A percentile compares a stretch with the other conserved stretches of the same genome.
Evolutionary conservation across 768 basidiomycete species (phyloP).

Genomic region (Termitomyces sp.): DNA sequence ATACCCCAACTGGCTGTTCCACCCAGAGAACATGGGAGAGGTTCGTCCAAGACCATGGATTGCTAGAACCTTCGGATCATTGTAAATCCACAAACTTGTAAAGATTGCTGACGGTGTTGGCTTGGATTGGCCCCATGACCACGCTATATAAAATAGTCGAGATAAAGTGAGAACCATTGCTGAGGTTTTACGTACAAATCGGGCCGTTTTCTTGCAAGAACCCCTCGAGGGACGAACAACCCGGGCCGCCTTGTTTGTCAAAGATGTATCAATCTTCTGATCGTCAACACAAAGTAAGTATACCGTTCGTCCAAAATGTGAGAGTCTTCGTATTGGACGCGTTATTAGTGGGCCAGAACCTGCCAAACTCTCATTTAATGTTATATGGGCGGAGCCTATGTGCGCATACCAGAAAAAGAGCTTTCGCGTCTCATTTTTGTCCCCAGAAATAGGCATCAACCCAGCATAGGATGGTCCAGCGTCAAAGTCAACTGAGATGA

Average conservation of each 20-base stretch:
- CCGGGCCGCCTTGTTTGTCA: constrained; percentile 53
- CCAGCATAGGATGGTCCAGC: constrained; percentile 68
- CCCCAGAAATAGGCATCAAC: constrained; percentile 55
- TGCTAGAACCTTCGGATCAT: constrained; percentile 25
- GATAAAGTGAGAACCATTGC: constrained; percentile 1
- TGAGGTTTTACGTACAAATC: constrained; percentile 32
- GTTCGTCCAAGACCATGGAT: constrained; percentile 67
- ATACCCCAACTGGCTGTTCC: constrained; percentile 66
- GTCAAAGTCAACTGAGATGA: constrained; percentile 48
- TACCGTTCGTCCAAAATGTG: constrained; percentile 55
- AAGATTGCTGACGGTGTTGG: constrained; percentile 20
- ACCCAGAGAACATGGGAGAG: constrained; percentile 62
- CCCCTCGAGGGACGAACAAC: constrained; percentile 64
- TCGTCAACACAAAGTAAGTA: background rate
- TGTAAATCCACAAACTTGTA: background rate
- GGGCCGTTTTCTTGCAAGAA: constrained; percentile 64
- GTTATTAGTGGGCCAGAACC: constrained; percentile 70
- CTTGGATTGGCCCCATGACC: constrained; percentile 45
- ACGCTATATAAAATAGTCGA: constrained; percentile 19
- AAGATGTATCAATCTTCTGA: constrained; percentile 14
- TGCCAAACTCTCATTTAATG: constrained; percentile 23
- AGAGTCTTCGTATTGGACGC: constrained; percentile 52
- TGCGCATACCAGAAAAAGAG: constrained; percentile 36
- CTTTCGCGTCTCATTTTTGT: constrained; percentile 54
- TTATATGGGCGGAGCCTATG: background rate